phyloP scores from a whole-genome alignment of 1,284 basidiomycete genomes.

The Gomphus bonarii region DNA sequence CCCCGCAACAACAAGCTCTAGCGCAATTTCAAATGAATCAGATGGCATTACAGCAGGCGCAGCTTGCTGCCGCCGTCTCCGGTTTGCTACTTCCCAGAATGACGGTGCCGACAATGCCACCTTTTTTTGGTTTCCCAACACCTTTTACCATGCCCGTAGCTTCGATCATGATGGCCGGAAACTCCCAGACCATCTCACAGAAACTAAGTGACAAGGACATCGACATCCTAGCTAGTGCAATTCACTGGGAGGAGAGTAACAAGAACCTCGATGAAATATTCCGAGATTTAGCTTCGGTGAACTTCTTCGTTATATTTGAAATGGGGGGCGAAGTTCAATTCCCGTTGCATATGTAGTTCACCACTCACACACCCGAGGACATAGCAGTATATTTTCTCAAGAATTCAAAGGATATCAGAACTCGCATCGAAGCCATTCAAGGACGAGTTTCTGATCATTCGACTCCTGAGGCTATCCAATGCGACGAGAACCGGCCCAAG shows the following conservation, averaged over 20 bases:
- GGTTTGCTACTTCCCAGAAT: background rate
- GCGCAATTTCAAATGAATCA: background rate
- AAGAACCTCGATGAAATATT: background rate
- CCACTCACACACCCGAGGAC: background rate
- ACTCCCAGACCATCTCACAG: background rate
- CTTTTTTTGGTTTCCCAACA: background rate
- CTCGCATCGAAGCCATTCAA: background rate
- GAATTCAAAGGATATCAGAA: background rate
- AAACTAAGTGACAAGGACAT: background rate
- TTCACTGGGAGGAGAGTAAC: background rate
- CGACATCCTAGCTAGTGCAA: background rate
- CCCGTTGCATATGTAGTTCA: background rate
- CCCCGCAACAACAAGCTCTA: background rate
- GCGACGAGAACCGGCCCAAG: no score
- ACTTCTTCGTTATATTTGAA: background rate
- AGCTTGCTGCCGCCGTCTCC: background rate
- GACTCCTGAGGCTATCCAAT: background rate
- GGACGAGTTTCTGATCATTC: background rate
- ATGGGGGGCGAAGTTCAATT: background rate
- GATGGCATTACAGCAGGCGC: background rate
- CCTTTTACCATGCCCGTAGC: background rate
- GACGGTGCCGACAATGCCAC: background rate
- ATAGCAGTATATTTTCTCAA: background rate
- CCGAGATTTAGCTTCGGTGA: background rate
- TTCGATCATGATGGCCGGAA: background rate